A percentile compares a stretch with the other conserved stretches of the same genome.
These are phyloP conservation scores for Boletus pseudo-olivaceus DNA, from an alignment of 768 basidiomycete species.

Conservation along the genomic window DNA sequence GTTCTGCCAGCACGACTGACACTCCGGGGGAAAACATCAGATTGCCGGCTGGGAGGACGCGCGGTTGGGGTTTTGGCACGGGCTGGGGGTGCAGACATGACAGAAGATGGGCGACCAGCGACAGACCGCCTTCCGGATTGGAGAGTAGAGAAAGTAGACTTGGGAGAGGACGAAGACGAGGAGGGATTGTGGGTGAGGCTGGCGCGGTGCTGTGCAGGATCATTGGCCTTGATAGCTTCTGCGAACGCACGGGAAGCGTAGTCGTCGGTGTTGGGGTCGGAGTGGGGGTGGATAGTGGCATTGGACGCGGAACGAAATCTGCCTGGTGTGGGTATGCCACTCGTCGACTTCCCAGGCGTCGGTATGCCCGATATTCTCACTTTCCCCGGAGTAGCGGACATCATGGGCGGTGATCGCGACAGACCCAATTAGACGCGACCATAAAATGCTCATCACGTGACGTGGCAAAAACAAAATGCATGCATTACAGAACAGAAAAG, in stretches of 20 bases:
- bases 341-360: conserved; percentile 41
- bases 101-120: conserved; percentile 59
- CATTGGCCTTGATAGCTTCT: conserved; percentile 77
- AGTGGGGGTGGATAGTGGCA: conserved; percentile 36
- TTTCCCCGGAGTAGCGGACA: conserved; percentile 46
- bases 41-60: conserved; percentile 65
- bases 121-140: conserved; percentile 43
- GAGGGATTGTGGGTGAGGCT: conserved; percentile 37
- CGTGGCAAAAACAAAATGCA: neutral
- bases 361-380: conserved; percentile 42
- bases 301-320: conserved; percentile 66
- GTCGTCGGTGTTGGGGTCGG: conserved; percentile 41
- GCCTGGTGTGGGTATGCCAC: conserved; percentile 67
- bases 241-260: conserved; percentile 70
- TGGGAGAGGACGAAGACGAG: conserved; percentile 49
- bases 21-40: conserved; percentile 52
- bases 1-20: conserved; percentile 42
- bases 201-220: conserved; percentile 68
- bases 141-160: conserved; percentile 35
- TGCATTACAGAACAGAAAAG: conserved; percentile 1
- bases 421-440: neutral
- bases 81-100: conserved; percentile 48
- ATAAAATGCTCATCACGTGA: conserved; percentile 20
- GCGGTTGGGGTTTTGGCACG: conserved; percentile 52
- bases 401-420: conserved; percentile 16